Percentiles rank a stretch among this genome's conserved stretches.
These are phyloP conservation scores for Poteriospumella lacustris DNA, from an alignment of 108 stramenopile genomes.

Conservation along the genomic window DNA sequence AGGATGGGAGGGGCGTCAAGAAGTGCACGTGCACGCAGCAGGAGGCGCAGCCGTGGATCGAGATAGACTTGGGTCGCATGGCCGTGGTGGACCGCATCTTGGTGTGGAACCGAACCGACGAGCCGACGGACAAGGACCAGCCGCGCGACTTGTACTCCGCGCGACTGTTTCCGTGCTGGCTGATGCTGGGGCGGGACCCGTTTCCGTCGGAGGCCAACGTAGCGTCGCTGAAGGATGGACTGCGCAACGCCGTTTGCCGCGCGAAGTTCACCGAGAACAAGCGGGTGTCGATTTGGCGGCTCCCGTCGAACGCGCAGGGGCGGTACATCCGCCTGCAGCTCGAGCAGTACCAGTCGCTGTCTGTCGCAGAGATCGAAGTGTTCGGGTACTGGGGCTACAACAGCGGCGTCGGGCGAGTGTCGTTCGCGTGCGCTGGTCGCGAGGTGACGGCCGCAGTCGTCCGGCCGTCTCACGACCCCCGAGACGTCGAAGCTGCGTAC, in stretches of 20 bases:
- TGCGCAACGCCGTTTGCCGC: slow-evolving; percentile 31
- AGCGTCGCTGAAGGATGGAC: slow-evolving; percentile 32
- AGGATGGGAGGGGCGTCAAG: slow-evolving; percentile 18
- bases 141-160: slow-evolving; percentile 42
- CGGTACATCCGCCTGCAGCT: slow-evolving; percentile 63
- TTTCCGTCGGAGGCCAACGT: slow-evolving; percentile 43
- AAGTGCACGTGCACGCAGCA: slow-evolving; percentile 48
- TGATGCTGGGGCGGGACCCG: slow-evolving; percentile 54
- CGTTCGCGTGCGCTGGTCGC: slow-evolving; percentile 46
- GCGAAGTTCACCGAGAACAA: slow-evolving; percentile 39
- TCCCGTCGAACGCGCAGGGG: slow-evolving; percentile 48
- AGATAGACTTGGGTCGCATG: slow-evolving; percentile 19
- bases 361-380: slow-evolving; percentile 57
- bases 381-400: slow-evolving; percentile 40
- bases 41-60: slow-evolving; percentile 10
- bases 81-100: slow-evolving; percentile 35
- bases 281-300: slow-evolving; percentile 45
- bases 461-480: slow-evolving; percentile 37
- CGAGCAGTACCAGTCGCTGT: slow-evolving; percentile 56
- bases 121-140: slow-evolving; percentile 46
- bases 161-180: slow-evolving; percentile 60
- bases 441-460: slow-evolving; percentile 56
- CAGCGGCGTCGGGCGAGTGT: slow-evolving; percentile 35
- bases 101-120: slow-evolving; percentile 62
- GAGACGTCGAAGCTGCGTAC: slow-evolving; percentile 54